phyloP scores from a whole-genome alignment of 2,329 filamentous ascomycete species.

The Clonostachys solani region DNA sequence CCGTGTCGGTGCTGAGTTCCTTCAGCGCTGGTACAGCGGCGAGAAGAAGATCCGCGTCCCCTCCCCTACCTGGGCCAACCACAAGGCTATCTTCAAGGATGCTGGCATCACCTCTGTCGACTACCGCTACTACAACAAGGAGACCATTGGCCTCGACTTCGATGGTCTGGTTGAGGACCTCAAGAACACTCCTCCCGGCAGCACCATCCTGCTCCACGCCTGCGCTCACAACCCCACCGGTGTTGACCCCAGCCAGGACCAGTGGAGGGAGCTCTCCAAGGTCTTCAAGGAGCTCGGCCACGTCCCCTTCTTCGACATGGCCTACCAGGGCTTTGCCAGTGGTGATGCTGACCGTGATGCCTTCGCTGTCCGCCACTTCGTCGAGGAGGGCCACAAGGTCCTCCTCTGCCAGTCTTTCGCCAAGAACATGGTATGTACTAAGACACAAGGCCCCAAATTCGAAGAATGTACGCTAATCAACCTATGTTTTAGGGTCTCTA shows the following conservation, averaged over 20 bases:
- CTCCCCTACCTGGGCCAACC: slow-evolving; percentile 95
- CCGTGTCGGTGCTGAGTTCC: slow-evolving; percentile 90
- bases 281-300: slow-evolving; percentile 83
- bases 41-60: slow-evolving; percentile 97
- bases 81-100: slow-evolving; percentile 93
- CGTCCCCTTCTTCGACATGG: slow-evolving; percentile 99
- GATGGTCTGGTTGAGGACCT: slow-evolving; percentile 89
- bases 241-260: slow-evolving; percentile 85
- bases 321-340: slow-evolving; percentile 96
- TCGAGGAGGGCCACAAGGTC: slow-evolving; percentile 86
- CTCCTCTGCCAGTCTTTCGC: slow-evolving; percentile 91
- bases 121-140: slow-evolving; percentile 99
- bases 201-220: slow-evolving; percentile 90
- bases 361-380: slow-evolving; percentile 89
- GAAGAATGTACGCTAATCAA: slow-evolving; percentile 3
- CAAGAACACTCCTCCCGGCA: slow-evolving; percentile 80
- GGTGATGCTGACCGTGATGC: slow-evolving; percentile 90
- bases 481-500: slow-evolving; percentile 70
- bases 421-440: slow-evolving; percentile 85
- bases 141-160: slow-evolving; percentile 97
- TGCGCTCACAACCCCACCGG: slow-evolving; percentile 98
- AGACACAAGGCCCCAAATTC: not conserved
- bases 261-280: slow-evolving; percentile 88
- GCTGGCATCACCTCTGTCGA: slow-evolving; percentile 86
- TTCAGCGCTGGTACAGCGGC: slow-evolving; percentile 85